These are phyloP conservation scores for Ascochyta clinopodiicola DNA, from an alignment of 2,329 filamentous ascomycete genomes.

Conservation along the genomic window DNA sequence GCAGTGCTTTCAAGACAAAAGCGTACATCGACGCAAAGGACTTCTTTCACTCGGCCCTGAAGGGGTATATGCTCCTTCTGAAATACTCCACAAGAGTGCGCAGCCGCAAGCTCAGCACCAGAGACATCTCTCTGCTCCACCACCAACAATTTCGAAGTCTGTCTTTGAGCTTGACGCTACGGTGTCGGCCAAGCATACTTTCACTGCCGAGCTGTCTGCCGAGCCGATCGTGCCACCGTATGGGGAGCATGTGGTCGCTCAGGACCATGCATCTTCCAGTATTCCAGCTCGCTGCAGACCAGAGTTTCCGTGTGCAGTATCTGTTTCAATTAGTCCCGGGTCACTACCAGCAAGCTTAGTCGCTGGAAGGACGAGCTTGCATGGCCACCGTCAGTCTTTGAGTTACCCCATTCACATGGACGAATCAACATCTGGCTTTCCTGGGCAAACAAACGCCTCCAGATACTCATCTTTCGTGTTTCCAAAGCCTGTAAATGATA, in stretches of 20 bases:
- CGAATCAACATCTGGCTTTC: background rate
- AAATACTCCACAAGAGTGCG: background rate
- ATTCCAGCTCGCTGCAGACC: background rate
- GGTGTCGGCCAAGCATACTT: background rate
- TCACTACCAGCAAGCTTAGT: slow-evolving; percentile 31
- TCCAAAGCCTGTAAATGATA: background rate
- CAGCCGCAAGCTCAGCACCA: slow-evolving; percentile 3
- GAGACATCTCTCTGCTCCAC: slow-evolving; percentile 6
- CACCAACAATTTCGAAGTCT: background rate
- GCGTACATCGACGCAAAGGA: background rate
- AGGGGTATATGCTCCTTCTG: background rate
- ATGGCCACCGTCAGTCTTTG: slow-evolving; percentile 1
- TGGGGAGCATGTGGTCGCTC: background rate
- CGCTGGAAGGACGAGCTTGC: slow-evolving; percentile 20
- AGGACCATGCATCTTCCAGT: background rate
- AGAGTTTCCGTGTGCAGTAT: slow-evolving; percentile 8
- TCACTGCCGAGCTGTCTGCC: slow-evolving; percentile 32
- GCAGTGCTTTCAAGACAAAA: background rate
- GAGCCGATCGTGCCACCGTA: background rate
- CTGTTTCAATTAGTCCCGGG: background rate
- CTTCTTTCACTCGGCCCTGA: background rate
- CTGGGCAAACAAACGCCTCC: slow-evolving; percentile 8
- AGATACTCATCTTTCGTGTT: slow-evolving; percentile 2
- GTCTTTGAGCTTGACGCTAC: slow-evolving; percentile 25
- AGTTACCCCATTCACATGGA: background rate